Base-by-base conservation (phyloP, 306 rosid genomes). In the Cucurbita ficifolia region DNA sequence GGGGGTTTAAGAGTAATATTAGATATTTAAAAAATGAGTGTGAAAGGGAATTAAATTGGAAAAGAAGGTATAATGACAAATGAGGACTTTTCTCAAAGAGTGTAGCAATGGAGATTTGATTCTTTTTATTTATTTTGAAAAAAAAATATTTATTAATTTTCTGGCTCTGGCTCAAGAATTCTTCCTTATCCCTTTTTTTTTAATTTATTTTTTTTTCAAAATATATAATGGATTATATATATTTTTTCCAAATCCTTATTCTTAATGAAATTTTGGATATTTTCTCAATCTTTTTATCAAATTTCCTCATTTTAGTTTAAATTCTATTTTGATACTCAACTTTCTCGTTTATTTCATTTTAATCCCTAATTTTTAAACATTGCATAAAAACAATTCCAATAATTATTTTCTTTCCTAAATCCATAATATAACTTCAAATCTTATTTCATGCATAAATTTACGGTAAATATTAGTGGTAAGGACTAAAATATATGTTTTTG, bases 81-180 rank as follows among this genome's bases (percentile, higher is more conserved):
- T 54, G 70, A 72, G 19, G 78, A 76, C 90, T 65, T 16, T 50
- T 74, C 74, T 59, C 17, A 35, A 82, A 16, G 52, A 49, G 62
- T 70, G 81, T 22, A 10, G 38, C 76, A 40, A 16, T 10, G 46
- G 63, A 58, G 49, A 21, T 76, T 71, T 16, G 7, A 39, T 39
- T 42, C 2, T 8, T 42, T 7, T 42, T 42, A 7, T 42, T 42
- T 42, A 7, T 42, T 42, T 42, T 39, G 7, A 8, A 45, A 48
- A 6, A 48, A 8, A n/a, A 35, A 16, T 7, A 35, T 52, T 49
- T 72, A 50, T 33, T 29, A 71, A 40, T 5, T 14, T 60, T 22
- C 16, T 2, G 14, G 67, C 21, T 10, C 24, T 58, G 36, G 21
- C 73, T 45, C 19, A 11, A 21, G 7, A 48, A 67, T 67, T 67